Evolutionary conservation across 139 green algal species (phyloP).

Genomic region (Coelastrella sp.): DNA sequence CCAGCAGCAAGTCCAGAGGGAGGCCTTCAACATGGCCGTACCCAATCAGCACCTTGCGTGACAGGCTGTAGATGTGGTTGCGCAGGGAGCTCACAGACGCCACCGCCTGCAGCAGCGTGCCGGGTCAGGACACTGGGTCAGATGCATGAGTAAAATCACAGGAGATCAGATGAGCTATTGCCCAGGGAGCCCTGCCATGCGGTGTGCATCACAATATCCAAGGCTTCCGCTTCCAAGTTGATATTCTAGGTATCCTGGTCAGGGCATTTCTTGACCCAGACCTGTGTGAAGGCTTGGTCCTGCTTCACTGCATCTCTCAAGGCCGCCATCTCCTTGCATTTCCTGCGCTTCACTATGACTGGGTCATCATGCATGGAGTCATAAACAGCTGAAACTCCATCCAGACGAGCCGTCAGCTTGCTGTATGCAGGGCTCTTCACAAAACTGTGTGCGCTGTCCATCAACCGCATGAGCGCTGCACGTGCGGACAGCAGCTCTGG

Average conservation of each 20-base stretch:
- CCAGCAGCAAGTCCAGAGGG: constrained; percentile 66
- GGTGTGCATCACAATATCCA: neutral
- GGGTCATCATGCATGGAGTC: constrained; percentile 69
- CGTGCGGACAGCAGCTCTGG: constrained; percentile 51
- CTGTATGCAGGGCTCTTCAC: constrained; percentile 38
- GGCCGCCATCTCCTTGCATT: constrained; percentile 60
- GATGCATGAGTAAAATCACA: neutral
- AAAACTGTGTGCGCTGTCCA: constrained; percentile 49
- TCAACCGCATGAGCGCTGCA: constrained; percentile 51
- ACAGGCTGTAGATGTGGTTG: constrained; percentile 64
- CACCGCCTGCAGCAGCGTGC: neutral
- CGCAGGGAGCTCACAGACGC: constrained; percentile 43
- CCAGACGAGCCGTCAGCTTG: constrained; percentile 42
- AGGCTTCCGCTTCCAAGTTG: neutral
- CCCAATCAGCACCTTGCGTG: constrained; percentile 54
- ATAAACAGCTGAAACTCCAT: constrained; percentile 50
- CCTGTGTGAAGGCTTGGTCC: constrained; percentile 31
- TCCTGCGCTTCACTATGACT: constrained; percentile 62
- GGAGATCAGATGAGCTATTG: neutral
- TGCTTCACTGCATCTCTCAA: constrained; percentile 54
- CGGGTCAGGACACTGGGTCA: too few relatives aligned
- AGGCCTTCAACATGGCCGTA: constrained; percentile 54
- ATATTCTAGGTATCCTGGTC: neutral
- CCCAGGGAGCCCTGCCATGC: neutral
- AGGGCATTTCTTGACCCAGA: neutral